A percentile compares a stretch with the other conserved stretches of the same genome.
These are phyloP conservation scores for Thermomucor indicae-seudaticae DNA, from an alignment of 371 early-diverging fungal genomes.

Conservation along the genomic window DNA sequence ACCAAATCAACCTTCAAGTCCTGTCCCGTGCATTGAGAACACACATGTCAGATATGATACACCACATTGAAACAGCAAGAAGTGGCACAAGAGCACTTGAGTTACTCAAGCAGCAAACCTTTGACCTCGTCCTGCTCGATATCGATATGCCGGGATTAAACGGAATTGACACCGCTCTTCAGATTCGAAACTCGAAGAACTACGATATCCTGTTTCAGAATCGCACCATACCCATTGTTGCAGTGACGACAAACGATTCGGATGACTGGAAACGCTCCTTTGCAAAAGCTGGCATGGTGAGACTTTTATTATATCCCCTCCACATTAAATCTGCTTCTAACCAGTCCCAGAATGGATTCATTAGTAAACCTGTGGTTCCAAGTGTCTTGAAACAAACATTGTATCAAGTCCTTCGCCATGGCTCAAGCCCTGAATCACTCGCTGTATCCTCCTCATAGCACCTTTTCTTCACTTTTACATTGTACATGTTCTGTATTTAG, in stretches of 20 bases:
- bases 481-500: too few relatives aligned
- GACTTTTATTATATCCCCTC: neutral
- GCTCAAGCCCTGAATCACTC: slow-evolving; percentile 16
- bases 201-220: slow-evolving; percentile 46
- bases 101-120: slow-evolving; percentile 28
- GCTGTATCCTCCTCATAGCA: too few relatives aligned
- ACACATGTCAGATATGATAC: slow-evolving; percentile 41
- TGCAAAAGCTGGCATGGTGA: slow-evolving; percentile 20
- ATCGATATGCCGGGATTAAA: slow-evolving; percentile 63
- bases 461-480: too few relatives aligned
- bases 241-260: slow-evolving; percentile 61
- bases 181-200: slow-evolving; percentile 30
- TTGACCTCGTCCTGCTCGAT: slow-evolving; percentile 56
- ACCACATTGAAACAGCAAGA: slow-evolving; percentile 35
- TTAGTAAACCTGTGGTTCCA: slow-evolving; percentile 43
- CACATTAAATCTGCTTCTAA: neutral
- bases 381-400: slow-evolving; percentile 27
- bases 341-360: slow-evolving; percentile 38
- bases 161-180: slow-evolving; percentile 51
- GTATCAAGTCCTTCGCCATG: slow-evolving; percentile 19
- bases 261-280: slow-evolving; percentile 14
- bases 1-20: slow-evolving; percentile 53
- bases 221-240: slow-evolving; percentile 57
- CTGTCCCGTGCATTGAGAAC: slow-evolving; percentile 46
- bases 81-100: slow-evolving; percentile 42